A percentile compares a stretch with the other conserved stretches of the same genome.
Conservation (phyloP, 176 grass and related monocot species). For the Oryza glaberrima region DNA sequence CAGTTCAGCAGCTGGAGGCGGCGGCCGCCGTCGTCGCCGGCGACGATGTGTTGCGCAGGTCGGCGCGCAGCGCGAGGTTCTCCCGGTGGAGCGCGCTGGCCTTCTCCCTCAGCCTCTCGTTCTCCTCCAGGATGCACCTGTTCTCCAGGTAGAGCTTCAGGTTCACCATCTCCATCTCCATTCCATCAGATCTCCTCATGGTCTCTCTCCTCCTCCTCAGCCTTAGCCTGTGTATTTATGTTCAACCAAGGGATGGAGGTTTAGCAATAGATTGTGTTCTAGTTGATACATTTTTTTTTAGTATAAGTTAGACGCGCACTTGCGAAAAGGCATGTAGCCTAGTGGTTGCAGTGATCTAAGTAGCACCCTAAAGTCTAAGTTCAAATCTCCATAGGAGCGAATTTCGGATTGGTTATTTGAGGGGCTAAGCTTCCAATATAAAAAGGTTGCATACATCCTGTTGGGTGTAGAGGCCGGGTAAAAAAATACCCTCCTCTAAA, state of each 20-base stretch:
- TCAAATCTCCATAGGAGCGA: too few species aligned
- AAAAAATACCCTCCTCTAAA: too few species aligned
- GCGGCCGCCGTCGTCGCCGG: background rate
- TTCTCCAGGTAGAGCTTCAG: conserved; percentile 71
- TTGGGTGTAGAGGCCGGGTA: too few species aligned
- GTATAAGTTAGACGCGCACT: too few species aligned
- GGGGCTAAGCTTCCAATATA: too few species aligned
- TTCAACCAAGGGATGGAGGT: background rate
- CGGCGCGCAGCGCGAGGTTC: conserved; percentile 44
- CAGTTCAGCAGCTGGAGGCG: conserved; percentile 17
- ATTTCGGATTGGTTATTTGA: too few species aligned
- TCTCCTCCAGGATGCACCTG: conserved; percentile 63
- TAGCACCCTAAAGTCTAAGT: too few species aligned
- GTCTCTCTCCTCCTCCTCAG: conserved; percentile 39
- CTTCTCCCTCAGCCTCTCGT: conserved; percentile 58
- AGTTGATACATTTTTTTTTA: background rate
- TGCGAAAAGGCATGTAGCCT: too few species aligned
- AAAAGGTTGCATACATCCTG: too few species aligned
- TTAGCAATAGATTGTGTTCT: background rate
- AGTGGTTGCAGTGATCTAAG: too few species aligned
- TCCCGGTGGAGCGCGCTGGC: conserved; percentile 47
- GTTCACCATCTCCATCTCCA: conserved; percentile 59
- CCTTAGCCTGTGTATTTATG: conserved; percentile 17
- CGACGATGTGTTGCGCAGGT: conserved; percentile 33
- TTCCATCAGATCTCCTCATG: conserved; percentile 12